Percentiles rank a stretch among this genome's conserved stretches.
Evolutionary conservation across 2,329 filamentous ascomycete genomes (phyloP).

Genomic region (Aspergillus alliaceus): DNA sequence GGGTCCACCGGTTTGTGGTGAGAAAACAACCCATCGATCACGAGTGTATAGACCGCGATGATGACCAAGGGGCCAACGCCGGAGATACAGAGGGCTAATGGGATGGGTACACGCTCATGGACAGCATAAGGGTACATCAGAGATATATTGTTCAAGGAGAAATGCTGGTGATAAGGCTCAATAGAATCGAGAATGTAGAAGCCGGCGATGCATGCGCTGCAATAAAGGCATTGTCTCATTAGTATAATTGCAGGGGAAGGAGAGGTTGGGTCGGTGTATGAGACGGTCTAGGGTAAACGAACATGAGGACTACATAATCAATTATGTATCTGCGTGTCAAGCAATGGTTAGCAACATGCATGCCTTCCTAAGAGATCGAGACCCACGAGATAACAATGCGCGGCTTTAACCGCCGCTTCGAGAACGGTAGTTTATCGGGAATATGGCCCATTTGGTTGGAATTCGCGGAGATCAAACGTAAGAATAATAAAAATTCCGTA

Average conservation of each 20-base stretch:
- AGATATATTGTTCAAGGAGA: conserved; percentile 57
- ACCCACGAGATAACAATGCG: conserved; percentile 55
- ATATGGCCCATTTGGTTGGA: conserved; percentile 26
- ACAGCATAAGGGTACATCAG: conserved; percentile 59
- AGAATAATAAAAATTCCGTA: background rate
- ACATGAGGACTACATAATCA: conserved; percentile 62
- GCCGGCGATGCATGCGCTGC: conserved; percentile 51
- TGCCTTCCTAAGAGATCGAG: conserved; percentile 3
- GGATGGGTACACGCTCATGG: conserved; percentile 56
- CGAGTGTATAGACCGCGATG: conserved; percentile 57
- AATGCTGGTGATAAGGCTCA: conserved; percentile 59
- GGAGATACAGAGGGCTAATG: conserved; percentile 50
- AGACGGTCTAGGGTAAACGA: conserved; percentile 23
- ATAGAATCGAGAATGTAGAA: conserved; percentile 55
- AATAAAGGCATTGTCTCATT: conserved; percentile 4
- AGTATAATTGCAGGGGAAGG: background rate
- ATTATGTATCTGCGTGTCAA: conserved; percentile 50
- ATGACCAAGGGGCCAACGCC: conserved; percentile 51
- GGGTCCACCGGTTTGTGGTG: conserved; percentile 43
- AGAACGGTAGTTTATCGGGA: conserved; percentile 52
- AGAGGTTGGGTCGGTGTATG: background rate
- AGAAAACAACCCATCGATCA: conserved; percentile 60
- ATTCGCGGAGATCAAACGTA: background rate
- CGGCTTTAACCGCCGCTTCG: conserved; percentile 52
- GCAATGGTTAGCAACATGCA: background rate